Evolutionary conservation across 768 basidiomycete species (phyloP).

Genomic region (Phlegmacium glaucopus): DNA sequence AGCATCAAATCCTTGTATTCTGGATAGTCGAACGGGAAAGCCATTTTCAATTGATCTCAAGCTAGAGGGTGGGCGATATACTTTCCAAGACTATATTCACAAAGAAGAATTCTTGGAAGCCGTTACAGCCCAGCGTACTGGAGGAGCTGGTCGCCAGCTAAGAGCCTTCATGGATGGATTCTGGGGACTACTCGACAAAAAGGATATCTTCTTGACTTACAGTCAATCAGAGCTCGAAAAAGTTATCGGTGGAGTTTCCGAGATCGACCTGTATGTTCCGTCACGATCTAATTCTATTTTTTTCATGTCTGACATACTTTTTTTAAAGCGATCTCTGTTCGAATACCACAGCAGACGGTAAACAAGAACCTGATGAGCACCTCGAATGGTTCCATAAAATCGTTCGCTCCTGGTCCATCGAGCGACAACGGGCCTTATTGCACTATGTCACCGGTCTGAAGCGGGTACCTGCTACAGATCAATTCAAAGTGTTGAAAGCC

Average conservation of each 20-base stretch:
- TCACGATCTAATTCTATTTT: not conserved
- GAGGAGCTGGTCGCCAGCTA: conserved; percentile 11
- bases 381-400: conserved; percentile 24
- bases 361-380: conserved; percentile 15
- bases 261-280: conserved; percentile 15
- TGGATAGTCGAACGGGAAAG: conserved; percentile 16
- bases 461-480: conserved; percentile 24
- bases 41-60: conserved; percentile 14
- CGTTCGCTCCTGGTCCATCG: conserved; percentile 19
- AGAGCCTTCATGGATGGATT: conserved; percentile 21
- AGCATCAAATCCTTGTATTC: not conserved
- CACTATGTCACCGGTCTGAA: conserved; percentile 22
- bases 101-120: conserved; percentile 16
- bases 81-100: conserved; percentile 15
- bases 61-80: conserved; percentile 5
- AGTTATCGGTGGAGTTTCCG: conserved; percentile 20
- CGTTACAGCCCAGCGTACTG: conserved; percentile 9
- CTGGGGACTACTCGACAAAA: conserved; percentile 15
- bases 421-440: conserved; percentile 19
- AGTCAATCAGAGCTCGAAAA: conserved; percentile 18
- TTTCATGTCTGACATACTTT: not conserved
- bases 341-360: conserved; percentile 6
- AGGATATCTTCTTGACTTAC: conserved; percentile 19
- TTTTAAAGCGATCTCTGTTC: conserved; percentile 12
- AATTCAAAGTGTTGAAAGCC: conserved; percentile 23